phyloP scores from a whole-genome alignment of 2,329 filamentous ascomycete genomes.

The Calonectria pteridis region DNA sequence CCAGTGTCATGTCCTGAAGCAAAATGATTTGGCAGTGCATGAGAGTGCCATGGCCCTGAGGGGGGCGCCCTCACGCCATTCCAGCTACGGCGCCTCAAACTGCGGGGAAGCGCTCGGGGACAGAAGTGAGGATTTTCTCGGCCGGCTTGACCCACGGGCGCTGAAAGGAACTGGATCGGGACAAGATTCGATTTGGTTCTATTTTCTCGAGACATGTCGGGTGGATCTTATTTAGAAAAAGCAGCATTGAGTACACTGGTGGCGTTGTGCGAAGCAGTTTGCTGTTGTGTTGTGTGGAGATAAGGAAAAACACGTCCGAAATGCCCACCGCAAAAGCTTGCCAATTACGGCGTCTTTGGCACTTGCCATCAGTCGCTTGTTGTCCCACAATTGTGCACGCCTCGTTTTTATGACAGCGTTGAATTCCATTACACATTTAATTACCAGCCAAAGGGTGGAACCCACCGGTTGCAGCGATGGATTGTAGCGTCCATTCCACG shows the following conservation, averaged over 20 bases:
- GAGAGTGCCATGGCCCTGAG: not conserved
- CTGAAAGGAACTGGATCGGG: not conserved
- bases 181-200: not conserved
- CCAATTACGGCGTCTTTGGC: not conserved
- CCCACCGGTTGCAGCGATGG: not conserved
- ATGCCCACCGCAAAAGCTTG: not conserved
- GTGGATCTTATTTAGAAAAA: not conserved
- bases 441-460: not conserved
- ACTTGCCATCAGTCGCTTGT: not conserved
- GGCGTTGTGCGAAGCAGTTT: not conserved
- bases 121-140: not conserved
- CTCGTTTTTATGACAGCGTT: not conserved
- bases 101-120: not conserved
- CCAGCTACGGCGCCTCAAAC: not conserved
- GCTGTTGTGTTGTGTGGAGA: not conserved
- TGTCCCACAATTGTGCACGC: not conserved
- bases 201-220: not conserved
- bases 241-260: not conserved
- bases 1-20: not conserved
- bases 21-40: slow-evolving; percentile 10
- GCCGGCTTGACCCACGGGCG: not conserved
- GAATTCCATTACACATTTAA: not conserved
- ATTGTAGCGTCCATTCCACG: not conserved
- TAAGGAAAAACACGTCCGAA: not conserved
- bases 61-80: not conserved